Evolutionary conservation across 805 yeast species (phyloP).

Genomic region (Candida coleopterorum): DNA sequence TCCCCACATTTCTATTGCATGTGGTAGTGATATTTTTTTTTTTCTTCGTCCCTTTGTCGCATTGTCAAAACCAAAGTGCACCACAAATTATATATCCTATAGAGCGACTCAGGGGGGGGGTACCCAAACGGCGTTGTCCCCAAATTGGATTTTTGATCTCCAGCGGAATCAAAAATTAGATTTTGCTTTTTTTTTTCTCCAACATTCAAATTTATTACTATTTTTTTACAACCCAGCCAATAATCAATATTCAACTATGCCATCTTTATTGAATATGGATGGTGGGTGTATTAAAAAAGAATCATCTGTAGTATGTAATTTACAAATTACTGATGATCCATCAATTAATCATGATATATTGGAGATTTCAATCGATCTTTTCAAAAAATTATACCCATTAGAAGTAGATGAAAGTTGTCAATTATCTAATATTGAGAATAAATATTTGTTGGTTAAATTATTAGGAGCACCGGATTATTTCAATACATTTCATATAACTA

Average conservation of each 20-base stretch:
- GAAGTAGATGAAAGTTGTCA: constrained; percentile 2
- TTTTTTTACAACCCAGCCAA: neutral
- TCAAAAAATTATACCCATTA: constrained; percentile 26
- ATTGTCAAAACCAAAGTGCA: no score
- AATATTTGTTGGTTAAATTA: constrained; percentile 30
- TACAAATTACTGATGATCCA: constrained; percentile 30
- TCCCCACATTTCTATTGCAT: constrained; percentile 3
- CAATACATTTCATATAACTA: constrained; percentile 28
- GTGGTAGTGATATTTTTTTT: no score
- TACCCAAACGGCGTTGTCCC: no score
- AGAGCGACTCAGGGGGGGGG: no score
- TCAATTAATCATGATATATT: constrained; percentile 21
- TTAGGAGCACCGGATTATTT: constrained; percentile 38
- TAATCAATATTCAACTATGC: constrained; percentile 3
- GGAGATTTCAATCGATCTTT: constrained; percentile 31
- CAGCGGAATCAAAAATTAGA: constrained; percentile 3
- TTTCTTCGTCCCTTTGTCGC: no score
- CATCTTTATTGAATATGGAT: constrained; percentile 1
- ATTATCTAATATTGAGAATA: neutral
- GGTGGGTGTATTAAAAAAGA: neutral
- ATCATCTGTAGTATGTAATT: constrained; percentile 21
- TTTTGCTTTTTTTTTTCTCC: constrained; percentile 1
- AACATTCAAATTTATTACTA: neutral
- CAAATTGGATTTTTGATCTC: neutral
- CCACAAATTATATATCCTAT: no score